phyloP scores from a whole-genome alignment of 805 yeast genomes.

The Candida ovalis region DNA sequence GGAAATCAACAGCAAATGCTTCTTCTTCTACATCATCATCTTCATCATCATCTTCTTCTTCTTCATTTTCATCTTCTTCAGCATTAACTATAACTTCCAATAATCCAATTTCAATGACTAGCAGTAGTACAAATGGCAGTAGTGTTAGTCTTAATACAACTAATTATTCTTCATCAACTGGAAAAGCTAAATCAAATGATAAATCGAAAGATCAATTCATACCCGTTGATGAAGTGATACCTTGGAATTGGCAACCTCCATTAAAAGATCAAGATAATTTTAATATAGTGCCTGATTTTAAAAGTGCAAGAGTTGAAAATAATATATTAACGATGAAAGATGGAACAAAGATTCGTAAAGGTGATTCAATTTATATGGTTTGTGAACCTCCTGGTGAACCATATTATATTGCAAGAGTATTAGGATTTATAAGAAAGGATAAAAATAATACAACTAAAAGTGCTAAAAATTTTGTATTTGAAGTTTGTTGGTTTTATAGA shows the following conservation, averaged over 20 bases:
- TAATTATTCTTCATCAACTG: too few relatives aligned
- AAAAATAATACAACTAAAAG: constrained; percentile 32
- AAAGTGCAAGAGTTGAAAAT: constrained; percentile 37
- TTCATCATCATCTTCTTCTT: neutral
- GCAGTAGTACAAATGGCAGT: neutral
- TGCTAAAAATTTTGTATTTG: constrained; percentile 54
- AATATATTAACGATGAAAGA: constrained; percentile 40
- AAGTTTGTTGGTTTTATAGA: constrained; percentile 88
- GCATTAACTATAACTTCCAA: constrained; percentile 1
- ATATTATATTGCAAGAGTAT: constrained; percentile 78
- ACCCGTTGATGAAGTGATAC: constrained; percentile 34
- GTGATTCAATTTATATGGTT: constrained; percentile 75
- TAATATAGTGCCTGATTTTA: constrained; percentile 39
- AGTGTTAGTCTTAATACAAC: too few relatives aligned
- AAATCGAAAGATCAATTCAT: constrained; percentile 15
- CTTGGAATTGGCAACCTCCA: constrained; percentile 51
- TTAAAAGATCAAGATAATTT: constrained; percentile 35
- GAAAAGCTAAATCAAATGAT: constrained; percentile 2
- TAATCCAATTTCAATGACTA: neutral
- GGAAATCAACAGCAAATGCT: neutral
- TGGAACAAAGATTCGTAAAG: constrained; percentile 38
- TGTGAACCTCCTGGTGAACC: constrained; percentile 96
- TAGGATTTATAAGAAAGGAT: constrained; percentile 59
- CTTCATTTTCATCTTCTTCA: neutral
- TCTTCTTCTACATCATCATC: neutral